phyloP scores from a whole-genome alignment of 768 basidiomycete species.

The Hericium rajendrae region DNA sequence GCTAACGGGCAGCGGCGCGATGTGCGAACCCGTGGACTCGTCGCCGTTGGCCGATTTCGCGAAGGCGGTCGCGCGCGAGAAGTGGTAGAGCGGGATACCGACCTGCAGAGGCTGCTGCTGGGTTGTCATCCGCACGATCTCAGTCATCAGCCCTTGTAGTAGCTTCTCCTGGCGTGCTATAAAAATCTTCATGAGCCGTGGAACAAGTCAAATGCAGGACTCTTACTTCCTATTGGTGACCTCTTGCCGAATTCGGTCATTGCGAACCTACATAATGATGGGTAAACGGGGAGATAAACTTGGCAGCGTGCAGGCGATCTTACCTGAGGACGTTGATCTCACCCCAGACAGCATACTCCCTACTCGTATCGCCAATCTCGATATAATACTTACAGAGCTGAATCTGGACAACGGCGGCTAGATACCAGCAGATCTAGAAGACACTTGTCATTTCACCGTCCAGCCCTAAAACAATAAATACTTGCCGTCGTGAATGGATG shows the following conservation, averaged over 20 bases:
- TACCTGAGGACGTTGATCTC: constrained; percentile 80
- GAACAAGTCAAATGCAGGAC: background rate
- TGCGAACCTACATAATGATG: constrained; percentile 48
- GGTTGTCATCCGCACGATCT: constrained; percentile 74
- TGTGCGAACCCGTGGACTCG: constrained; percentile 17
- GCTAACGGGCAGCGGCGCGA: constrained; percentile 31
- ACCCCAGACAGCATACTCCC: constrained; percentile 76
- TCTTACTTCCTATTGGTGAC: constrained; percentile 78
- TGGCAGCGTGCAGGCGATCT: constrained; percentile 12
- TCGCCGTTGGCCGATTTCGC: constrained; percentile 34
- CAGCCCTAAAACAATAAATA: constrained; percentile 1
- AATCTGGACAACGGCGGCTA: constrained; percentile 79
- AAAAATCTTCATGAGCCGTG: background rate
- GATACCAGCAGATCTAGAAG: constrained; percentile 79
- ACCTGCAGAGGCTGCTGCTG: constrained; percentile 76
- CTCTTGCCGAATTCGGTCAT: constrained; percentile 75
- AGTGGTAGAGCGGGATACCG: constrained; percentile 72
- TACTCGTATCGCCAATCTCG: constrained; percentile 62
- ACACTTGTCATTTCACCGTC: background rate
- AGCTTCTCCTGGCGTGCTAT: constrained; percentile 76
- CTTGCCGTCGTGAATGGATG: constrained; percentile 78
- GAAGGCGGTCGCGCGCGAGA: constrained; percentile 61
- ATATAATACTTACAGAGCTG: constrained; percentile 83
- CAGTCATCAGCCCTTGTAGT: constrained; percentile 75
- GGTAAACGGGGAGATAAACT: background rate